A percentile compares a stretch with the other conserved stretches of the same genome.
phyloP scores from a whole-genome alignment of 2,329 filamentous ascomycete species.

The Thelonectria blattea region DNA sequence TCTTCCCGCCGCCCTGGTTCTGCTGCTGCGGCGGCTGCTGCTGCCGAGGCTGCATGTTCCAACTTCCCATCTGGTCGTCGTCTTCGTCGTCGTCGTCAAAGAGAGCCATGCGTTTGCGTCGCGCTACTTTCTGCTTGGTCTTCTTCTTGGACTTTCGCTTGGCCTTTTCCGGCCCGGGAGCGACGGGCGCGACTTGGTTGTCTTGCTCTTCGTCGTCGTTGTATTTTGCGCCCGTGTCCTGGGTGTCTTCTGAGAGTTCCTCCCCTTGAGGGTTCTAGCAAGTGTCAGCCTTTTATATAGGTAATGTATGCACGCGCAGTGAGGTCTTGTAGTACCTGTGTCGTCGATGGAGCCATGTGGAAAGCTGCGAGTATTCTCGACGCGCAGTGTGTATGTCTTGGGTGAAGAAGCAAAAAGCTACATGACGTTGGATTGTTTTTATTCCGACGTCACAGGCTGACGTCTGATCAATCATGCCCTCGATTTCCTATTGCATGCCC shows the following conservation, averaged over 20 bases:
- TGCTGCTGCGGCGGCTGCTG: conserved; percentile 28
- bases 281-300: neutral
- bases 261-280: neutral
- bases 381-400: too few relatives aligned
- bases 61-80: conserved; percentile 5
- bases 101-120: conserved; percentile 28
- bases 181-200: neutral
- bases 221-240: too few relatives aligned
- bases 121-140: conserved; percentile 21
- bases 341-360: neutral
- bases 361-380: neutral
- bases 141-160: neutral
- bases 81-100: conserved; percentile 34
- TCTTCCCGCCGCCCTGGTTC: conserved; percentile 26
- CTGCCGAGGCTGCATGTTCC: conserved; percentile 19
- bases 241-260: neutral
- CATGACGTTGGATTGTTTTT: too few relatives aligned
- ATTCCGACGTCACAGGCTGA: too few relatives aligned
- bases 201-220: neutral
- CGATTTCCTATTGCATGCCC: too few relatives aligned
- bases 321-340: neutral
- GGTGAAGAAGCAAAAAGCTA: too few relatives aligned
- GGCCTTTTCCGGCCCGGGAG: neutral
- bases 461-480: too few relatives aligned
- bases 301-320: neutral